Percentiles rank a stretch among this genome's conserved stretches.
Conservation (phyloP, 495 filamentous ascomycete species). For the Baudoinia panamericana region DNA sequence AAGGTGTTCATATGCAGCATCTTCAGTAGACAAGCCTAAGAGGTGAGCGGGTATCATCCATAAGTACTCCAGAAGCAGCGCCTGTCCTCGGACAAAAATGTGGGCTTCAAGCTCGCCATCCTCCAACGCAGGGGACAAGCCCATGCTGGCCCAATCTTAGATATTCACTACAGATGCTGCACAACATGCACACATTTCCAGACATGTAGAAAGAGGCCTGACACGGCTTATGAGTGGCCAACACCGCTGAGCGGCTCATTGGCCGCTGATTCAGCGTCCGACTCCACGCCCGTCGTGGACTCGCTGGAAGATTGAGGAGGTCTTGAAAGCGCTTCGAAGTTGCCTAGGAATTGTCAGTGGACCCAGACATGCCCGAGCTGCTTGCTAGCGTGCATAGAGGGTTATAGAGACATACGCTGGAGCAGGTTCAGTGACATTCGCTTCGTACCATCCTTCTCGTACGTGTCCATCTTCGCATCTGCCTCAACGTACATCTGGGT, state of each 20-base stretch:
- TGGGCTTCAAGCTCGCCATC: too few species aligned
- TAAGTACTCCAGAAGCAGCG: too few species aligned
- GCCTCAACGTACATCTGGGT: constrained; percentile 62
- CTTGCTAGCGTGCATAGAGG: not conserved
- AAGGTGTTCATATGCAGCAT: too few species aligned
- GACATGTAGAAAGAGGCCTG: too few species aligned
- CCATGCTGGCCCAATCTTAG: too few species aligned
- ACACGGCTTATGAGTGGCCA: constrained; percentile 10
- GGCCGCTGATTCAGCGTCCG: constrained; percentile 9
- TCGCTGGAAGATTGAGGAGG: not conserved
- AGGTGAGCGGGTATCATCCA: constrained; percentile 3
- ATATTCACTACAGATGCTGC: too few species aligned
- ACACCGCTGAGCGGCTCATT: constrained; percentile 20
- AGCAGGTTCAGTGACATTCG: constrained; percentile 46
- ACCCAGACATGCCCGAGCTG: too few species aligned
- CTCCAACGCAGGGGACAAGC: too few species aligned
- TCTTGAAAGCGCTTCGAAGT: constrained; percentile 16
- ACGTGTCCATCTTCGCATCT: constrained; percentile 49
- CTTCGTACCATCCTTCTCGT: constrained; percentile 48
- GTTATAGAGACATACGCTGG: constrained; percentile 47
- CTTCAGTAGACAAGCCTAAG: too few species aligned
- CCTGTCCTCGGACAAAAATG: too few species aligned
- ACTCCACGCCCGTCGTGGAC: constrained; percentile 8
- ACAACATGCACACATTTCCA: too few species aligned
- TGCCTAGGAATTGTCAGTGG: constrained; percentile 7